phyloP scores from a whole-genome alignment of 768 basidiomycete genomes.

The Dioszegia crocea region DNA sequence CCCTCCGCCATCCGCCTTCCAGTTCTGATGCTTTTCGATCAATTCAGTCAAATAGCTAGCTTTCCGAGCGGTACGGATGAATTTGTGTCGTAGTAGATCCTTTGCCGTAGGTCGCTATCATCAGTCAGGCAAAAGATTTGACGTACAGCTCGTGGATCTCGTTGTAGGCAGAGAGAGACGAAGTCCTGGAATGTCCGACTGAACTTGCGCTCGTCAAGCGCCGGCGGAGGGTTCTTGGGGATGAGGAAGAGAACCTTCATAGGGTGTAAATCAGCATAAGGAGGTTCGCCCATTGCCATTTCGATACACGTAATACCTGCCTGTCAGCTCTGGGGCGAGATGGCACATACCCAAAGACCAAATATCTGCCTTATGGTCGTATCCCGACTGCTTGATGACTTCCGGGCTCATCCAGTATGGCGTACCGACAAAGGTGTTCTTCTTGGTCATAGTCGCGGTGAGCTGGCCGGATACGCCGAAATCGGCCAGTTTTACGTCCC shows the following conservation, averaged over 20 bases:
- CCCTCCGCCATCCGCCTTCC: constrained; percentile 84
- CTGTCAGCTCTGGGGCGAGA: not conserved
- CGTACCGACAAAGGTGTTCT: constrained; percentile 94
- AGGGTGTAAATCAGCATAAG: constrained; percentile 95
- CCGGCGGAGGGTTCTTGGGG: constrained; percentile 93
- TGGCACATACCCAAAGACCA: constrained; percentile 73
- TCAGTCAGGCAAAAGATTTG: constrained; percentile 3
- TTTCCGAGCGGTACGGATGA: constrained; percentile 91
- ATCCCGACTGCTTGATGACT: constrained; percentile 98
- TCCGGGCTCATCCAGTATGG: constrained; percentile 99
- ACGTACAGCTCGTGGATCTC: constrained; percentile 85
- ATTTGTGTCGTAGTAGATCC: constrained; percentile 93
- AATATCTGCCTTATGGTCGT: constrained; percentile 98
- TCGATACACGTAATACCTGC: constrained; percentile 76
- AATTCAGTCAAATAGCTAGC: constrained; percentile 89
- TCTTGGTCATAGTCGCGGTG: constrained; percentile 52
- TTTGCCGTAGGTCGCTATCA: constrained; percentile 86
- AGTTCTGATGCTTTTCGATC: constrained; percentile 88
- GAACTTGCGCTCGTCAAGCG: constrained; percentile 75
- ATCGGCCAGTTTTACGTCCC: constrained; percentile 84
- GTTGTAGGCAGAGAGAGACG: constrained; percentile 82
- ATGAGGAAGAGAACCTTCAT: constrained; percentile 99
- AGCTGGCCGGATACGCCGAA: constrained; percentile 98
- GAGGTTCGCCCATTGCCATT: constrained; percentile 93
- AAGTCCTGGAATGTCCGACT: constrained; percentile 92